Percentiles rank a stretch among this genome's conserved stretches.
These are phyloP conservation scores for Chimonanthus salicifolius DNA, from an alignment of 164 flowering plant genomes.

Conservation along the genomic window DNA sequence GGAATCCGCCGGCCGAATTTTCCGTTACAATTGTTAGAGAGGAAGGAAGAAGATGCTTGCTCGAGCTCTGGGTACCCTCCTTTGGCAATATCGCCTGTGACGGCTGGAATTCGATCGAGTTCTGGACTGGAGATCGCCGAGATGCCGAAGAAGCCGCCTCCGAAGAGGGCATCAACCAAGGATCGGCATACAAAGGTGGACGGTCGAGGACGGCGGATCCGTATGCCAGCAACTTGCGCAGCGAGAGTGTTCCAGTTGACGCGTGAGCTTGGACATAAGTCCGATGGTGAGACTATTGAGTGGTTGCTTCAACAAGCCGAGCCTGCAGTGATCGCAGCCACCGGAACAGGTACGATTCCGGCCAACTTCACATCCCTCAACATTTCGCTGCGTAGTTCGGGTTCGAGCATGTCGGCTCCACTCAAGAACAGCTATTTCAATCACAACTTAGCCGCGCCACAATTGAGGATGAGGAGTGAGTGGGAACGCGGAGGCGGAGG, in stretches of 20 bases:
- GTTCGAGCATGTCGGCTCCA: constrained; percentile 50
- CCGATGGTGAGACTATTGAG: constrained; percentile 79
- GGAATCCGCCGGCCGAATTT: constrained; percentile 49
- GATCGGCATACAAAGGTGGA: constrained; percentile 83
- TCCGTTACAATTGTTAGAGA: constrained; percentile 63
- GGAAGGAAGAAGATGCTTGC: constrained; percentile 33
- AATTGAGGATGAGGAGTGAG: constrained; percentile 29
- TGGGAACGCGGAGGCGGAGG: constrained; percentile 23
- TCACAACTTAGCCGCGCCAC: constrained; percentile 27
- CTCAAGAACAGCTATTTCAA: constrained; percentile 31
- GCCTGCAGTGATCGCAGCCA: constrained; percentile 80
- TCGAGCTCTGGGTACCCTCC: constrained; percentile 30
- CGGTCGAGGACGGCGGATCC: constrained; percentile 79
- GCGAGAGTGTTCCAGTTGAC: constrained; percentile 79
- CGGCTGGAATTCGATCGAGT: constrained; percentile 13
- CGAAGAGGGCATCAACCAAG: constrained; percentile 60
- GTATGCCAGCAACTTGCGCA: constrained; percentile 83
- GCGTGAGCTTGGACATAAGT: constrained; percentile 64
- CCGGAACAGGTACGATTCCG: constrained; percentile 87
- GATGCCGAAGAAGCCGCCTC: constrained; percentile 39
- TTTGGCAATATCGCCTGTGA: constrained; percentile 13
- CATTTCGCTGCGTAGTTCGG: constrained; percentile 67
- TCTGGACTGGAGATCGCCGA: constrained; percentile 8
- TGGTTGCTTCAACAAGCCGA: constrained; percentile 86
- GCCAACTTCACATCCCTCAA: constrained; percentile 77